Conservation (phyloP, 495 filamentous ascomycete species). For the Annulohypoxylon nitens region DNA sequence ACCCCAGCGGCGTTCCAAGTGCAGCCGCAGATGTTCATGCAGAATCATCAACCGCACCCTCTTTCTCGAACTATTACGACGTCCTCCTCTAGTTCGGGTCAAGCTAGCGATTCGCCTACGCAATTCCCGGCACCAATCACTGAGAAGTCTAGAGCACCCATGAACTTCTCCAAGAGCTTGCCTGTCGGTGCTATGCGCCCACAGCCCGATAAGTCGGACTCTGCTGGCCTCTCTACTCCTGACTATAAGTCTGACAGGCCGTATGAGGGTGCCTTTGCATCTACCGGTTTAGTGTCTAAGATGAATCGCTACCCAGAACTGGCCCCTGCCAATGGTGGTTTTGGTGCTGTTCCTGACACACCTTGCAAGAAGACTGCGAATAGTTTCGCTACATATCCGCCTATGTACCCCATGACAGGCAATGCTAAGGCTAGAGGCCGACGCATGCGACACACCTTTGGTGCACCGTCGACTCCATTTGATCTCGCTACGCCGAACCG, state of each 20-base stretch:
- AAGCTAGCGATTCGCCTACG: conserved; percentile 80
- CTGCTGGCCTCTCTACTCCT: conserved; percentile 76
- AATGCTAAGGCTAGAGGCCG: conserved; percentile 62
- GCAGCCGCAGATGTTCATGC: conserved; percentile 56
- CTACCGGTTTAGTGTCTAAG: conserved; percentile 94
- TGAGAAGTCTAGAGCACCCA: conserved; percentile 58
- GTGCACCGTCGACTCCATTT: conserved; percentile 73
- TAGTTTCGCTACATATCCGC: conserved; percentile 72
- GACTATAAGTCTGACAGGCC: conserved; percentile 87
- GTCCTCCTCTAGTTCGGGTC: conserved; percentile 81
- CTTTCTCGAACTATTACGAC: conserved; percentile 86
- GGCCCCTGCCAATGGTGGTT: conserved; percentile 24
- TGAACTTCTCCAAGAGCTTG: conserved; percentile 84
- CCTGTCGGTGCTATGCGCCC: conserved; percentile 63
- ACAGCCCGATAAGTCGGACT: conserved; percentile 21
- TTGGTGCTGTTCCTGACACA: conserved; percentile 82
- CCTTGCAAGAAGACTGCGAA: conserved; percentile 88
- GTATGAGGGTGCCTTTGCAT: conserved; percentile 88
- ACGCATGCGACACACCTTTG: conserved; percentile 54
- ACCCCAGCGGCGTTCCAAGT: conserved; percentile 62
- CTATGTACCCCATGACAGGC: conserved; percentile 59
- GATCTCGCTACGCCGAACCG: conserved; percentile 34
- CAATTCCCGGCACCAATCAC: conserved; percentile 70
- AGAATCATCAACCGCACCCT: conserved; percentile 77
- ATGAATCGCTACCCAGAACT: conserved; percentile 70